phyloP scores from a whole-genome alignment of 331 rosid genomes.

The Acacia concinna region DNA sequence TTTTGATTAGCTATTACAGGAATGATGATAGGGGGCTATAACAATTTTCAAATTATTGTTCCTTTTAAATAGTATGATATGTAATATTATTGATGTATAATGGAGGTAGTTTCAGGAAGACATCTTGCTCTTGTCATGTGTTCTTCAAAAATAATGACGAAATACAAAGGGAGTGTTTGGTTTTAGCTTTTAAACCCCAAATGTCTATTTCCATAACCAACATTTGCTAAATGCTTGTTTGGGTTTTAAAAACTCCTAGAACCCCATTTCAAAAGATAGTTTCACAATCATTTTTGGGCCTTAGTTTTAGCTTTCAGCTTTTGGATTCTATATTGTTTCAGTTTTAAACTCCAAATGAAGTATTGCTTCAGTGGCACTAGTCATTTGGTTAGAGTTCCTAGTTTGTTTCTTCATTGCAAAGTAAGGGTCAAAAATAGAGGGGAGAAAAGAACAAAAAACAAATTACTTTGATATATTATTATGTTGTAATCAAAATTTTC shows the following conservation, averaged over 20 bases:
- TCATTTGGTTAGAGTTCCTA: neutral
- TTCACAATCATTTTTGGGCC: too few species aligned
- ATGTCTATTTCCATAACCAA: neutral
- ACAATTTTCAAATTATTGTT: slow-evolving; percentile 1
- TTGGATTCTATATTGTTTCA: too few species aligned
- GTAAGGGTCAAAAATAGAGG: neutral
- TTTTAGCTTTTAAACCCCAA: neutral
- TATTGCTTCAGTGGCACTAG: neutral
- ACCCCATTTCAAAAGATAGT: too few species aligned
- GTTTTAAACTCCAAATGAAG: too few species aligned
- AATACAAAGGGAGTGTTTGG: neutral
- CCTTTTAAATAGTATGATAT: neutral
- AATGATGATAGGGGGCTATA: slow-evolving; percentile 71
- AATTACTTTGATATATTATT: neutral
- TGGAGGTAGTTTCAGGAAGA: neutral
- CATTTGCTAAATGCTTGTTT: neutral
- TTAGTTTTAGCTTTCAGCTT: too few species aligned
- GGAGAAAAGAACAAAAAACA: neutral
- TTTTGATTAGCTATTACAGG: slow-evolving; percentile 82
- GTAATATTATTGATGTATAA: slow-evolving; percentile 8
- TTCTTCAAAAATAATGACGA: neutral
- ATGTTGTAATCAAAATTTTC: neutral
- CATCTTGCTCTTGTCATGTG: neutral
- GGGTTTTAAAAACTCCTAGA: neutral
- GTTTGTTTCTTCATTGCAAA: neutral